Conservation (phyloP, 345 rosid species). For the Lenwebbia sp. region DNA sequence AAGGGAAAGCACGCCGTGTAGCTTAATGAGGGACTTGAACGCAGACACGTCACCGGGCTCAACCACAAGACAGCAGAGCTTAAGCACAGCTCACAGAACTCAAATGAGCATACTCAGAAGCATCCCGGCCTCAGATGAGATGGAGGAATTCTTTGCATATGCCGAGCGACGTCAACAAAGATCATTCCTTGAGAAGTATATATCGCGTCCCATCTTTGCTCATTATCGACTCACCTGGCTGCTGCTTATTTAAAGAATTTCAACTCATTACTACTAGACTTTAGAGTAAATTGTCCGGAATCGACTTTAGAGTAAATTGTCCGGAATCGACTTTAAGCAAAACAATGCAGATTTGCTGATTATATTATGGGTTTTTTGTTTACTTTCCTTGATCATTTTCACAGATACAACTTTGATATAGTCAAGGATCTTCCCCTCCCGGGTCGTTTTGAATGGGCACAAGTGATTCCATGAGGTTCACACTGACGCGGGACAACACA, state of each 20-base stretch:
- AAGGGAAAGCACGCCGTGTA: slow-evolving; percentile 41
- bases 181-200: slow-evolving; percentile 53
- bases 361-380: not conserved
- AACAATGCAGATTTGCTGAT: not conserved
- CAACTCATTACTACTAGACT: not conserved
- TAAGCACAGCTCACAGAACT: slow-evolving; percentile 12
- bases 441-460: slow-evolving; percentile 74
- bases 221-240: not conserved
- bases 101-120: slow-evolving; percentile 8
- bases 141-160: slow-evolving; percentile 62
- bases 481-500: not conserved
- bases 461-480: slow-evolving; percentile 28
- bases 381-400: not conserved
- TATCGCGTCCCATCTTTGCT: not conserved
- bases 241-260: not conserved
- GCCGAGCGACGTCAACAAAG: slow-evolving; percentile 47
- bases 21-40: slow-evolving; percentile 17
- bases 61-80: slow-evolving; percentile 22
- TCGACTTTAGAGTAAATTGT: not conserved
- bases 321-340: not conserved
- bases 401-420: slow-evolving; percentile 66
- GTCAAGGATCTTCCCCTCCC: slow-evolving; percentile 59
- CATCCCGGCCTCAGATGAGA: slow-evolving; percentile 39
- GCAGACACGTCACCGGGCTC: slow-evolving; percentile 21
- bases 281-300: not conserved